Evolutionary conservation across 1,284 basidiomycete species (phyloP).

Genomic region (Hortiboletus rubellus): DNA sequence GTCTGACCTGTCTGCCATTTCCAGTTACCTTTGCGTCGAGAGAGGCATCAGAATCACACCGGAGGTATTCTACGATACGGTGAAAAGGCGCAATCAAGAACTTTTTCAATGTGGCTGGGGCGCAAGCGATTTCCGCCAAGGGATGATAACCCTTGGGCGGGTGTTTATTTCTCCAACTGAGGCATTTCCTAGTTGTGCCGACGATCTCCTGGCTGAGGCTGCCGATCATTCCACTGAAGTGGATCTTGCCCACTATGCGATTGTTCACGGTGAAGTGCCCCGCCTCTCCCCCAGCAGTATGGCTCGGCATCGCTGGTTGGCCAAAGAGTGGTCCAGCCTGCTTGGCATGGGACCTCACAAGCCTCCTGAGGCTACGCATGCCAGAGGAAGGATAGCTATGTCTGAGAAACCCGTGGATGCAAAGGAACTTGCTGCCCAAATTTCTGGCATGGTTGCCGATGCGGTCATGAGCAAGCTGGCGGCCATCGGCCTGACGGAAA

Average conservation of each 20-base stretch:
- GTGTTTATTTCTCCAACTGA: constrained; percentile 2
- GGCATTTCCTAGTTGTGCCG: not conserved
- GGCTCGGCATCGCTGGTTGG: constrained; percentile 6
- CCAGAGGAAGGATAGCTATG: not conserved
- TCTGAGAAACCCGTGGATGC: not conserved
- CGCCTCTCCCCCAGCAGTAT: not conserved
- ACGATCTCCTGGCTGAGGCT: constrained; percentile 11
- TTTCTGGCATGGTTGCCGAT: not conserved
- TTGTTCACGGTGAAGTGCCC: not conserved
- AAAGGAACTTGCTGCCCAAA: not conserved
- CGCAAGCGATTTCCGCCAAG: constrained; percentile 1
- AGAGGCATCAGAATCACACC: not conserved
- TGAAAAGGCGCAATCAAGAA: not conserved
- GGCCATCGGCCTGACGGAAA: not conserved
- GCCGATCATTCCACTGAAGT: constrained; percentile 10
- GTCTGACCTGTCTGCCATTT: not conserved
- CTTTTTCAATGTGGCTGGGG: constrained; percentile 10
- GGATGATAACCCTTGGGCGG: constrained; percentile 1
- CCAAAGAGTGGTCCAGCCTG: constrained; percentile 8
- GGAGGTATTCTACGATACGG: not conserved
- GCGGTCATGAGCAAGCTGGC: not conserved
- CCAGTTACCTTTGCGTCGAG: constrained; percentile 8
- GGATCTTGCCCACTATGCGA: not conserved
- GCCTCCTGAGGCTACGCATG: not conserved
- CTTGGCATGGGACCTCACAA: not conserved